Evolutionary conservation across 164 flowering plant genomes (phyloP), one percentile per base, ranked within the genome.

Genomic region (Aristolochia fimbriata): DNA sequence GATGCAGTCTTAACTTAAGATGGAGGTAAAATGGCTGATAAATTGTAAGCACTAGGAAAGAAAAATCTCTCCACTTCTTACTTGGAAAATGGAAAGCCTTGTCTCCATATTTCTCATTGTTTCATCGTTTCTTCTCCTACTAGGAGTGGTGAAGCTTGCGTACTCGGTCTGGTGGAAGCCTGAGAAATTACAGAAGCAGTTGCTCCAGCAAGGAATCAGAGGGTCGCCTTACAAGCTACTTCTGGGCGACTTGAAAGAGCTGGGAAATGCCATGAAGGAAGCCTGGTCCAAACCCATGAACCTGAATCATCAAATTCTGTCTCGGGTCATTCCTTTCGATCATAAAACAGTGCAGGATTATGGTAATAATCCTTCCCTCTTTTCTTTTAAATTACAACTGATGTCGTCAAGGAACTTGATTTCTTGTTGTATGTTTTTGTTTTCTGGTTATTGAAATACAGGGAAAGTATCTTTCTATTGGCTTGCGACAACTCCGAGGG

Each of bases 111-210:
- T 37, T 37, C 43, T 37, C 11, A 7, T 37, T 10, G 43, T 37
- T 37, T 37, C 43, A 5, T 37, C 12, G 43, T 37, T 10, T 48
- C 51, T 48, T 16, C n/a, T 48, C 8, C 51, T 48, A 6, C n/a
- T 48, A 9, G n/a, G 15, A 22, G 30, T 15, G 15, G 30, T 22
- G 7, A 53, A 53, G 22, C 15, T 53, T 6, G 30, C n/a, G 8
- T 22, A 53, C 53, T 63, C 45, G 33, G 53, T 83, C 46, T 78
- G 84, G 87, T 75, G 78, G 81, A 80, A 55, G 61, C 84, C 87
- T 33, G 78, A 64, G 64, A 31, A 55, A 56, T 58, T 73, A 43
- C 74, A 75, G 66, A 74, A 62, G 68, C 45, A 47, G 0, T 62
- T 77, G 58, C 55, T 43, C 51, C 68, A 10, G 12, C 43, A 37